Evolutionary conservation across 2,329 filamentous ascomycete genomes (phyloP), one percentile per base, ranked within the genome.

Genomic region (Beauveria sp.): DNA sequence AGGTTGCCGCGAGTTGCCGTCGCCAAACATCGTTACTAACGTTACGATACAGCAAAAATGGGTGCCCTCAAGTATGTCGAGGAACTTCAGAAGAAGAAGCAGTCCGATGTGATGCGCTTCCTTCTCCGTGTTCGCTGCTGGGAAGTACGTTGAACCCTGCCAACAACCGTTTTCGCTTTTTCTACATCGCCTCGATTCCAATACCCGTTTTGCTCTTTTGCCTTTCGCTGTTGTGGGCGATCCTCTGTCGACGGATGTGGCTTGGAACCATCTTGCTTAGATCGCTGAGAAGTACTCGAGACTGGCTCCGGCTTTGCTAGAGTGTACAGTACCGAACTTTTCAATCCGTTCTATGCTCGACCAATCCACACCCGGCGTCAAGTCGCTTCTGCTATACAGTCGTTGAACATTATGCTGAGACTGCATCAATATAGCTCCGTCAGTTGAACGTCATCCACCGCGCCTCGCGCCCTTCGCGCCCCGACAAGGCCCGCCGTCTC

Each of bases 31-130:
- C 57, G 52, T 69, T 64, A 65, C 70, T 73, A 66, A 71, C 66
- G 52, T 67, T 63, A 9, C 6, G 56, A 65, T 40, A 20, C 70
- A 84, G 82, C 75, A 77, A 85, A 93, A 87, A 97, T 97, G 94
- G 94, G 94, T 90, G 93, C 93, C 85, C 91, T 97, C 82, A 99
- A 99, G 85, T 99, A 96, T 86, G 91, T 99, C 84, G 96, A 99
- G 88, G 94, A 99, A 88, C 90, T 99, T 85, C 92, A 97, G 82
- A 97, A 99, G 92, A 97, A 96, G 91, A 99, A 99, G 92, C 94
- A 99, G 89, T 96, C 91, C 80, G 94, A 99, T 87, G 90, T 99
- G 78, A 91, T 97, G 85, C 92, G 92, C 85, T 99, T 99, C 88
- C 89, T 99, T 84, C 91, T 97, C 82, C 93, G 92, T 80, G 92